Evolutionary conservation across 768 basidiomycete genomes (phyloP).

Genomic region (Trametopsis cervina): DNA sequence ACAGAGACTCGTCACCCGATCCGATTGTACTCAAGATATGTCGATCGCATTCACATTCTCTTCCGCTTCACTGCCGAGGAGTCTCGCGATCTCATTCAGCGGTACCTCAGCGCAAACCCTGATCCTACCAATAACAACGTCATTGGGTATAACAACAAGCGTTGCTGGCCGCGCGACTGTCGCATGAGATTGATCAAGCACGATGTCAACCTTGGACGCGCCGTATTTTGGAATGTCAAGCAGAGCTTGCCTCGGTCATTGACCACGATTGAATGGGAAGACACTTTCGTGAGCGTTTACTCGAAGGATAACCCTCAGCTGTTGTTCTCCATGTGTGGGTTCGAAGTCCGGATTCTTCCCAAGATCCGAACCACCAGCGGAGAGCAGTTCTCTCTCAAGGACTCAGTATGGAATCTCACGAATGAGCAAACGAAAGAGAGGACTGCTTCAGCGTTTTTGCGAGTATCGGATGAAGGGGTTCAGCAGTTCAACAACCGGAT

Average conservation of each 20-base stretch:
- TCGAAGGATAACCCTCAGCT: slow-evolving; percentile 97
- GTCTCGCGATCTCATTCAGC: slow-evolving; percentile 93
- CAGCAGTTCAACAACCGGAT: slow-evolving; percentile 98
- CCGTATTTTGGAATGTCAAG: slow-evolving; percentile 99
- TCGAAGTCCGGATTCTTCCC: slow-evolving; percentile 95
- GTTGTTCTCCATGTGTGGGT: slow-evolving; percentile 98
- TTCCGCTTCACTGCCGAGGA: slow-evolving; percentile 99
- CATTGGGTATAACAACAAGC: slow-evolving; percentile 98
- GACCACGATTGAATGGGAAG: slow-evolving; percentile 99
- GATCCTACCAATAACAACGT: slow-evolving; percentile 99
- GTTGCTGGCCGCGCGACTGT: slow-evolving; percentile 99
- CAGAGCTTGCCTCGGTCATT: slow-evolving; percentile 91
- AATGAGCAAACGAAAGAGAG: slow-evolving; percentile 97
- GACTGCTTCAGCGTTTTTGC: slow-evolving; percentile 95
- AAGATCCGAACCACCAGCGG: slow-evolving; percentile 94
- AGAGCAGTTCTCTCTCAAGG: slow-evolving; percentile 95
- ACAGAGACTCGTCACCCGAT: slow-evolving; percentile 99
- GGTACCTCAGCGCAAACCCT: slow-evolving; percentile 94
- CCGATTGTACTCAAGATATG: slow-evolving; percentile 93
- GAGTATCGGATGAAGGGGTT: slow-evolving; percentile 96
- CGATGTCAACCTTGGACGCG: slow-evolving; percentile 96
- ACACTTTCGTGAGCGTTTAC: slow-evolving; percentile 94
- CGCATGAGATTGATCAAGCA: slow-evolving; percentile 99
- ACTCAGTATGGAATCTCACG: slow-evolving; percentile 94
- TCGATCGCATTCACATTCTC: slow-evolving; percentile 90